Conservation (phyloP, 129 eudicot genomes). For the Scalesia atractyloides region DNA sequence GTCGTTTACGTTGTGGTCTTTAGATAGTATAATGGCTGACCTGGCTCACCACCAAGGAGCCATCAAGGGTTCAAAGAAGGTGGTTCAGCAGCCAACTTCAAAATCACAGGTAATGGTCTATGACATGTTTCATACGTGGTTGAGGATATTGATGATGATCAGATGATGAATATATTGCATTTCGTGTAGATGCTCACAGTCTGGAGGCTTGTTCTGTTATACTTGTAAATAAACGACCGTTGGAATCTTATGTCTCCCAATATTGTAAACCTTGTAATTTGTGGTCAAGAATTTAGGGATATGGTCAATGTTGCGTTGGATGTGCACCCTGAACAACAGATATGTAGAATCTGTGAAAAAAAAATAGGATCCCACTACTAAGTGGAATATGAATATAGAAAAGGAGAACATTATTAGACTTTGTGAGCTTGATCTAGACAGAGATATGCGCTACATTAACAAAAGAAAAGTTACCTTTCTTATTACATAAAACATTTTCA, state of each 20-base stretch:
- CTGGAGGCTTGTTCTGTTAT: too few species aligned
- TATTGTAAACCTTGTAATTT: constrained; percentile 16
- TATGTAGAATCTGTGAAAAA: neutral
- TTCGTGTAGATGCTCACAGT: too few species aligned
- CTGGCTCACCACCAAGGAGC: constrained; percentile 44
- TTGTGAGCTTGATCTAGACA: constrained; percentile 9
- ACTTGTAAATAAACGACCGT: neutral
- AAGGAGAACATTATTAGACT: constrained; percentile 7
- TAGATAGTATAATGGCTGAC: constrained; percentile 48
- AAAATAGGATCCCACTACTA: neutral
- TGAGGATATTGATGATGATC: too few species aligned
- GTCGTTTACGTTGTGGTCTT: constrained; percentile 39
- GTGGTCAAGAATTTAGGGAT: neutral
- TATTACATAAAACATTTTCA: neutral
- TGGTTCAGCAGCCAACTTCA: constrained; percentile 45
- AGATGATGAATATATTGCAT: neutral
- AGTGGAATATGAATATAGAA: constrained; percentile 6
- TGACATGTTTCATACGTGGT: too few species aligned
- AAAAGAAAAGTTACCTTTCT: neutral
- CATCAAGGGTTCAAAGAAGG: constrained; percentile 54
- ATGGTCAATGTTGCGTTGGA: neutral
- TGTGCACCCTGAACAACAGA: neutral
- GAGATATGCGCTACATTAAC: neutral
- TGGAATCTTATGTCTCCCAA: neutral
- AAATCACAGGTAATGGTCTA: constrained; percentile 52